Evolutionary conservation across 768 basidiomycete genomes (phyloP), one percentile per base, ranked within the genome.

Genomic region (Hemileccinum rubropunctum): DNA sequence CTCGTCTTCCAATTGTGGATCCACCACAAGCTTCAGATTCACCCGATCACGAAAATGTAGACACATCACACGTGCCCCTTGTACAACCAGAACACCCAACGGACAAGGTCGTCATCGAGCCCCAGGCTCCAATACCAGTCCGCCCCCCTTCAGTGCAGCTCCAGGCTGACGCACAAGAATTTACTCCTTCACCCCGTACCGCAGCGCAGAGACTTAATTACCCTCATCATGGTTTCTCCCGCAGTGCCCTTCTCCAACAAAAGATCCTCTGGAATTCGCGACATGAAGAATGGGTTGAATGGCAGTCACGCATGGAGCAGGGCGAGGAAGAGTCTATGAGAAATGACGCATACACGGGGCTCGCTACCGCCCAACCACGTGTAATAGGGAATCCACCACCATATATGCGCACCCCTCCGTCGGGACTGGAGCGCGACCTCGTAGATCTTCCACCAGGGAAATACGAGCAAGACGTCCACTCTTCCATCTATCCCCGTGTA

Each of bases 261-360:
- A 87, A 84, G 60, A 78, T 69, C 63, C 76, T 88, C 56, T 88
- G 86, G 86, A 68, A 71, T 33, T 61, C 72, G 6, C 79, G 82
- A 17, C 75, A 79, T 49, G 79, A 78, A 42, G 73, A 76, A 44
- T 81, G 77, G 77, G 64, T 68, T 21, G 73, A 70, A 35, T 72
- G 72, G 59, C 60, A 62, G 37, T 55, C 58, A 46, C 51, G 45
- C 33, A 26, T 40, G 35, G 51, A 46, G 47, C 56, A 50, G 38
- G 39, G 45, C 15, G 38, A 43, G 26, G 13, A 49, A 28, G 40
- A 47, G 15, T 20, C 28, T 7, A 27, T 49, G 38, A 47, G 26
- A n/a, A 38, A 53, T 14, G 50, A 56, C n/a, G 67, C 71, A 35
- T 69, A 67, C 35, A 59, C 55, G 17, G 68, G 62, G 28, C 53